phyloP scores from a whole-genome alignment of 768 basidiomycete species.

The Boletellus ananas region DNA sequence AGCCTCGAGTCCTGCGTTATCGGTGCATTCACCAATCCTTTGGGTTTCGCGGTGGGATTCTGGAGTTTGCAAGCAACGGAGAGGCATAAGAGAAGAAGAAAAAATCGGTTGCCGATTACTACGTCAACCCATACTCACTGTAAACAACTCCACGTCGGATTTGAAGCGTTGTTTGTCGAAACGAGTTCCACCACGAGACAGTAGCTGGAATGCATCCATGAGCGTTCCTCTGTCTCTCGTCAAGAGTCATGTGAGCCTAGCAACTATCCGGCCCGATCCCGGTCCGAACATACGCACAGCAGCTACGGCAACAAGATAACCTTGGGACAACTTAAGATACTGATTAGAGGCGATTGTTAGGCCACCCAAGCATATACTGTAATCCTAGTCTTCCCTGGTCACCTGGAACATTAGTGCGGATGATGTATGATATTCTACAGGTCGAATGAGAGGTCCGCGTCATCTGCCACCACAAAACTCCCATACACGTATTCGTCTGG shows the following conservation, averaged over 20 bases:
- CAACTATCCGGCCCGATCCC: slow-evolving; percentile 8
- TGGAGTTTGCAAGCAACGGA: slow-evolving; percentile 4
- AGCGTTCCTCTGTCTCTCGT: not conserved
- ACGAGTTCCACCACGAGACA: slow-evolving; percentile 79
- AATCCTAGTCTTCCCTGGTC: not conserved
- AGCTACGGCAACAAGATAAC: no score
- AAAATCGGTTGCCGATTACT: not conserved
- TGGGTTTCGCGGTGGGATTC: slow-evolving; percentile 23
- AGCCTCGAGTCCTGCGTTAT: slow-evolving; percentile 45
- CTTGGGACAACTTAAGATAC: not conserved
- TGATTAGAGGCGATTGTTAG: no score
- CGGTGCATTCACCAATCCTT: slow-evolving; percentile 21
- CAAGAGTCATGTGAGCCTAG: slow-evolving; percentile 2
- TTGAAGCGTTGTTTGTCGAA: slow-evolving; percentile 79
- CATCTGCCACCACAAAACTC: slow-evolving; percentile 80
- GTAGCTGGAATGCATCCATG: slow-evolving; percentile 87
- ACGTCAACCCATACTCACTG: slow-evolving; percentile 37
- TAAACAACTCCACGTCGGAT: slow-evolving; percentile 67
- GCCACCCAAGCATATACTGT: slow-evolving; percentile 1
- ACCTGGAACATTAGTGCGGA: not conserved
- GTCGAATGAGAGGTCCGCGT: slow-evolving; percentile 59
- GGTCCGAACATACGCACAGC: not conserved
- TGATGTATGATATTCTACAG: not conserved
- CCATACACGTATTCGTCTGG: slow-evolving; percentile 67
- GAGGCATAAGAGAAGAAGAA: not conserved